Base-by-base conservation (phyloP, 495 filamentous ascomycete species). In the Penicillium atrosanguineum region DNA sequence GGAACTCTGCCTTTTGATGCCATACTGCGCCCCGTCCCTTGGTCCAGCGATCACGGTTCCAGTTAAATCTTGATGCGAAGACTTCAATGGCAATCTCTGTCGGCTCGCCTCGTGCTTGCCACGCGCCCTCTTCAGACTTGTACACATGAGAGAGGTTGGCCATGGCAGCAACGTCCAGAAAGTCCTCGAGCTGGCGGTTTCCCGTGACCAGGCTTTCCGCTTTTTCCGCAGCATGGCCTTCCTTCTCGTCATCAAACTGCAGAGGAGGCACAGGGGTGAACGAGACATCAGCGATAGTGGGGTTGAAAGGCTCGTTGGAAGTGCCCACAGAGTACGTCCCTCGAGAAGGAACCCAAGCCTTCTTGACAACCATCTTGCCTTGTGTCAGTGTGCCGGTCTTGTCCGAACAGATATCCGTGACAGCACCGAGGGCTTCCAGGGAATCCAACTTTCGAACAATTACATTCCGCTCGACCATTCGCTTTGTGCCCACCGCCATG, bases 341-440 rank as follows among this genome's bases (percentile, higher is more conserved):
- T 37, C 38, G 49, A 41, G 70, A 72, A 0, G 86, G 87, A 34
- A 90, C 73, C 87, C 87, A 91, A 9, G 80, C 84, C 59, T 86
- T 88, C 44, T 83, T 77, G 12, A 87, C 81, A 21, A 89, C 82
- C 50, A 93, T 87, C 73, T 90, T 90, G 79, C 92, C 92, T 80
- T 90, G 90, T 64, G 89, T 92, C 56, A 93, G 34, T 84, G 83
- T 78, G 28, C 74, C 73, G 5, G 88, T 92, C 80, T 95, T 95
- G 77, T 95, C 90, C 48, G 89, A 93, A 83, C 90, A 95, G 52
- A 94, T 88, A 71, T 91, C 90, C 69, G 91, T 88, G 45, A 91
- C 89, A 81, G 86, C 87, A 63, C 89, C 89, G 53, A 94, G 78
- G 11, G 89, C 92, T 72, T 94, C 89, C 50, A 87, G 82, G 0